Evolutionary conservation across 1,139 yeast genomes (phyloP).

Genomic region (Pichiaceae sp.): DNA sequence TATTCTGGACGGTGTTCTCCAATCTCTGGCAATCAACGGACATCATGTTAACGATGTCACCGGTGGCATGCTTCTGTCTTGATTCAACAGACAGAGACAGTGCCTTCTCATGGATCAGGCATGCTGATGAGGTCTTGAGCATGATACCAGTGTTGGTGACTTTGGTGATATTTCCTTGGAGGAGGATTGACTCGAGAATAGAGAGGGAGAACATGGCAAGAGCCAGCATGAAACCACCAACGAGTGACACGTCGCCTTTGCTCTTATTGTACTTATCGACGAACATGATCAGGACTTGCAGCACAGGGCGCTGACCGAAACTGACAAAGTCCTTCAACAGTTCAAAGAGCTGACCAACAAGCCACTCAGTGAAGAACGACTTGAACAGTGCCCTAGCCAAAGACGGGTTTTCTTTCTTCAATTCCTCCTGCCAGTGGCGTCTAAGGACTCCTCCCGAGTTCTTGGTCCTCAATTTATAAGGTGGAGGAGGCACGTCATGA

Average conservation of each 20-base stretch:
- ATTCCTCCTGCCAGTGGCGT: constrained; percentile 50
- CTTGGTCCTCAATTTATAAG: constrained; percentile 51
- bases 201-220: constrained; percentile 78
- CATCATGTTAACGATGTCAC: constrained; percentile 95
- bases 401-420: constrained; percentile 45
- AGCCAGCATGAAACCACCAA: constrained; percentile 80
- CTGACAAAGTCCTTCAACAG: constrained; percentile 71
- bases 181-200: constrained; percentile 69
- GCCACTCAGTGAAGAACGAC: constrained; percentile 66
- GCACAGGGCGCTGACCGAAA: constrained; percentile 82
- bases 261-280: constrained; percentile 65
- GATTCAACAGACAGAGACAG: constrained; percentile 79
- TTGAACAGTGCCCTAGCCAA: constrained; percentile 51
- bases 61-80: constrained; percentile 73
- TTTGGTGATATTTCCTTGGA: constrained; percentile 90
- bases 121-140: constrained; percentile 70
- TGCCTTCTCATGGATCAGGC: constrained; percentile 75
- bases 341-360: constrained; percentile 73
- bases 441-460: constrained; percentile 43
- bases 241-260: constrained; percentile 44
- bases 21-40: constrained; percentile 93
- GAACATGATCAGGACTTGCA: constrained; percentile 67
- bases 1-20: constrained; percentile 81
- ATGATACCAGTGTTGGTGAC: constrained; percentile 89
- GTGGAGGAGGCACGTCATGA: constrained; percentile 74